Evolutionary conservation across 257 asterid genomes (phyloP).

Genomic region (Henckelia pumila): DNA sequence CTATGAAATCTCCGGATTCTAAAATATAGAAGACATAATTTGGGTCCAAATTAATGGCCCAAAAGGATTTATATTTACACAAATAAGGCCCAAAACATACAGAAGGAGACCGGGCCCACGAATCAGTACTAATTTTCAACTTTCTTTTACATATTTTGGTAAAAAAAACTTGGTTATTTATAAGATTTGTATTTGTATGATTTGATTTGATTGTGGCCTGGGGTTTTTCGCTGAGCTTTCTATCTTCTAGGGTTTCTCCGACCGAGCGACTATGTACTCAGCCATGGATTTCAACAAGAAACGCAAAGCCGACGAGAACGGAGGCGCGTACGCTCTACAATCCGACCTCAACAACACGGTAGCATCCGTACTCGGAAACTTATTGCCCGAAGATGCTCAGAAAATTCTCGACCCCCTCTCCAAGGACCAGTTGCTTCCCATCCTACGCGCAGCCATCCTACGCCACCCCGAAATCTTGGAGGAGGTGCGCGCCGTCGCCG

Average conservation of each 20-base stretch:
- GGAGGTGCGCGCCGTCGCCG: conserved; percentile 81
- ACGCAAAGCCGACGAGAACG: conserved; percentile 88
- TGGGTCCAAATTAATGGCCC: no score
- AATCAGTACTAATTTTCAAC: no score
- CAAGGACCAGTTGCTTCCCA: conserved; percentile 68
- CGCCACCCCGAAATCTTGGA: conserved; percentile 75
- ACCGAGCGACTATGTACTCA: not conserved
- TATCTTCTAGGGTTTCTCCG: conserved; percentile 28
- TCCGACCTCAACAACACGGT: conserved; percentile 31
- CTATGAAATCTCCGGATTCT: no score
- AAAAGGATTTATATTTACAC: no score
- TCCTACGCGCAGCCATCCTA: conserved; percentile 71
- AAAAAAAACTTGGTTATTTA: no score
- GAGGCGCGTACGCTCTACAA: conserved; percentile 44
- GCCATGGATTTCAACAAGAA: conserved; percentile 80
- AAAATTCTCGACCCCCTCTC: conserved; percentile 80
- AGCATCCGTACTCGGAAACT: conserved; percentile 32
- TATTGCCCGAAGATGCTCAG: conserved; percentile 68
- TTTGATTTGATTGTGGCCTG: no score
- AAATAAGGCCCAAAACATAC: no score
- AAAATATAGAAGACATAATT: no score
- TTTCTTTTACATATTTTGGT: no score
- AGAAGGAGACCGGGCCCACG: no score
- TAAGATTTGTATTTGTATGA: no score
- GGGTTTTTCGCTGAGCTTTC: not conserved